phyloP scores from a whole-genome alignment of 1,284 basidiomycete species.

The Cronartium quercuum region DNA sequence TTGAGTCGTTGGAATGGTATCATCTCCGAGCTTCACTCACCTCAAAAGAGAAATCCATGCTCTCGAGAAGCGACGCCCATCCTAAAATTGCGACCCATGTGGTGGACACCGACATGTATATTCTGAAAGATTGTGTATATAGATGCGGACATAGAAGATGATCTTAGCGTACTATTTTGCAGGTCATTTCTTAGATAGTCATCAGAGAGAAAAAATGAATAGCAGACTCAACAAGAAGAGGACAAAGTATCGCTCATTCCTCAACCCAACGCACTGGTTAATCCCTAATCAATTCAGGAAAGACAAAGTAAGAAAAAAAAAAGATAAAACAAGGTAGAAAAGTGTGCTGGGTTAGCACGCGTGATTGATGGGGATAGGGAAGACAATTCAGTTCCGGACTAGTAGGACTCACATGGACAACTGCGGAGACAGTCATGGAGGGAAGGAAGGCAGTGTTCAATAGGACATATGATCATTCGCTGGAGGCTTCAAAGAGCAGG shows the following conservation, averaged over 20 bases:
- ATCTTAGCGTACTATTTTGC: background rate
- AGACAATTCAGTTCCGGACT: slow-evolving; percentile 60
- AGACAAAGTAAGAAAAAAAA: background rate
- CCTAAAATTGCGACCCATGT: slow-evolving; percentile 41
- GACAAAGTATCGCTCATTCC: slow-evolving; percentile 93
- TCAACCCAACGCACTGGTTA: slow-evolving; percentile 89
- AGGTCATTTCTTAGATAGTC: background rate
- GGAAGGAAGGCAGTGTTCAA: background rate
- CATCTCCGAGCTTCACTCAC: background rate
- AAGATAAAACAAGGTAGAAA: slow-evolving; percentile 33
- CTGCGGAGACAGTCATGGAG: background rate
- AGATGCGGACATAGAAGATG: background rate
- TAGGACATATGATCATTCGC: too few relatives aligned
- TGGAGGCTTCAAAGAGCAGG: background rate
- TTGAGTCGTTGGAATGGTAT: background rate
- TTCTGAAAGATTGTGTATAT: background rate
- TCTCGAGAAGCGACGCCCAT: slow-evolving; percentile 39
- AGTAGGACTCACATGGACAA: slow-evolving; percentile 14
- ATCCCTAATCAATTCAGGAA: slow-evolving; percentile 61
- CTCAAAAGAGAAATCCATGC: background rate
- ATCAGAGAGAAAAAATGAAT: background rate
- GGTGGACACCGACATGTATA: slow-evolving; percentile 35
- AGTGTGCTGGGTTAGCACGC: slow-evolving; percentile 51
- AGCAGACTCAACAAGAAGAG: slow-evolving; percentile 68
- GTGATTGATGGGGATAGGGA: slow-evolving; percentile 48